phyloP scores from a whole-genome alignment of 257 asterid species.

The Avicennia marina region DNA sequence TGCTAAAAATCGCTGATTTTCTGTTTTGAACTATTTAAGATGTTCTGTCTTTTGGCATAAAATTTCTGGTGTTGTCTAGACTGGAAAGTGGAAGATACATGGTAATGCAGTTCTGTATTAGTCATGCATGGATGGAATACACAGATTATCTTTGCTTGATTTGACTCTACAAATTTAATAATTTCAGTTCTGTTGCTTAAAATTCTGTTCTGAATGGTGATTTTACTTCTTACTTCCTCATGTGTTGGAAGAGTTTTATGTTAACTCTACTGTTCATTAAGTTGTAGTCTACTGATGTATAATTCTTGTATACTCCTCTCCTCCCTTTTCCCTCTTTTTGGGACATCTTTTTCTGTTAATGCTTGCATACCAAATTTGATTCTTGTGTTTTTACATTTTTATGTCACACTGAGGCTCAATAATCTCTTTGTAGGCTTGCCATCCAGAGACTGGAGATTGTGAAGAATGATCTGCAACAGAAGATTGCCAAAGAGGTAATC shows the following conservation, averaged over 20 bases:
- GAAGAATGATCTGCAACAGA: slow-evolving; percentile 84
- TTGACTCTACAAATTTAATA: not conserved
- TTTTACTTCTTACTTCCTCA: slow-evolving; percentile 9
- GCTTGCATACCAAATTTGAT: slow-evolving; percentile 1
- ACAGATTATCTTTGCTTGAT: not conserved
- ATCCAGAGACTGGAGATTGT: slow-evolving; percentile 89
- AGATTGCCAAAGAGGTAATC: slow-evolving; percentile 88
- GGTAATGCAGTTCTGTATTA: not conserved
- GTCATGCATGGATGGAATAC: not conserved
- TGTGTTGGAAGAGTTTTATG: not conserved
- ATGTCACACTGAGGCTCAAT: slow-evolving; percentile 19
- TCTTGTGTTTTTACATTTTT: slow-evolving; percentile 5
- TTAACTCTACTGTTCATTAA: not conserved
- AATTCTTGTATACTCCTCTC: no score
- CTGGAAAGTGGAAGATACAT: not conserved
- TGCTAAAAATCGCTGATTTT: no score
- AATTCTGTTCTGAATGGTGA: not conserved
- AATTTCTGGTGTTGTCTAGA: not conserved
- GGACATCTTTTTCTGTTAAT: no score
- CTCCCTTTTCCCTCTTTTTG: not conserved
- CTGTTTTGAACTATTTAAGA: no score
- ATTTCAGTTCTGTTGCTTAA: not conserved
- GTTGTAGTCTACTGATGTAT: not conserved
- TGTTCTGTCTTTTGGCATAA: no score
- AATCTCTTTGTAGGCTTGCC: slow-evolving; percentile 58